phyloP scores from a whole-genome alignment of 768 basidiomycete species.

The Steccherinum ochraceum region DNA sequence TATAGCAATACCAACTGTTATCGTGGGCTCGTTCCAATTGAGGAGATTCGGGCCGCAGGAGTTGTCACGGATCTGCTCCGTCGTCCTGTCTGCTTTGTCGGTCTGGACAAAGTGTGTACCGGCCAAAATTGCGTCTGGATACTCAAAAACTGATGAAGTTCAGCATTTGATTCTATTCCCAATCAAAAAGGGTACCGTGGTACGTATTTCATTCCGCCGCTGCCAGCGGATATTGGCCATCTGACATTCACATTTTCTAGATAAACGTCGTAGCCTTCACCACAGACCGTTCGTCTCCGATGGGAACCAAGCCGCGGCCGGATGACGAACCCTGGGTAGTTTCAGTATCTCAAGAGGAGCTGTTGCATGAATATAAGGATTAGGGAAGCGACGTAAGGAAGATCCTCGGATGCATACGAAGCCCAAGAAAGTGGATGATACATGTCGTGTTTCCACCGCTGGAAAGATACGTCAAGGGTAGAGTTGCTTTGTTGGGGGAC shows the following conservation, averaged over 20 bases:
- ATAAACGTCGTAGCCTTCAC: conserved; percentile 41
- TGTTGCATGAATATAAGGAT: conserved; percentile 35
- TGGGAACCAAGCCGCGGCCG: conserved; percentile 10
- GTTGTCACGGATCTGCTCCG: conserved; percentile 31
- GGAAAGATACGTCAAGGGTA: conserved; percentile 34
- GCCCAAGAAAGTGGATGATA: conserved; percentile 46
- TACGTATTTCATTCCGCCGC: conserved; percentile 15
- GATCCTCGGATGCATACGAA: conserved; percentile 36
- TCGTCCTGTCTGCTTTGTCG: conserved; percentile 37
- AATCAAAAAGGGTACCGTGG: conserved; percentile 35
- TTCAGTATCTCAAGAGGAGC: conserved; percentile 32
- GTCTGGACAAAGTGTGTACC: conserved; percentile 34
- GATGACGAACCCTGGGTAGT: conserved; percentile 32
- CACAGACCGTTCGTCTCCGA: conserved; percentile 23
- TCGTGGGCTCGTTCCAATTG: conserved; percentile 38
- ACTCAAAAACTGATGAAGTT: neutral
- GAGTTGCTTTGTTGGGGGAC: conserved; percentile 49
- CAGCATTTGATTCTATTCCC: conserved; percentile 52
- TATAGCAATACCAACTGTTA: conserved; percentile 46
- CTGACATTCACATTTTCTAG: conserved; percentile 12
- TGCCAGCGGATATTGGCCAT: neutral
- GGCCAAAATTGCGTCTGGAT: too few relatives aligned
- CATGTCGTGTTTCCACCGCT: conserved; percentile 43
- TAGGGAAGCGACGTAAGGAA: conserved; percentile 40
- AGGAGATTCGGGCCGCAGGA: conserved; percentile 34